Evolutionary conservation across 495 filamentous ascomycete genomes (phyloP).

Genomic region (Talaromyces borbonicus): DNA sequence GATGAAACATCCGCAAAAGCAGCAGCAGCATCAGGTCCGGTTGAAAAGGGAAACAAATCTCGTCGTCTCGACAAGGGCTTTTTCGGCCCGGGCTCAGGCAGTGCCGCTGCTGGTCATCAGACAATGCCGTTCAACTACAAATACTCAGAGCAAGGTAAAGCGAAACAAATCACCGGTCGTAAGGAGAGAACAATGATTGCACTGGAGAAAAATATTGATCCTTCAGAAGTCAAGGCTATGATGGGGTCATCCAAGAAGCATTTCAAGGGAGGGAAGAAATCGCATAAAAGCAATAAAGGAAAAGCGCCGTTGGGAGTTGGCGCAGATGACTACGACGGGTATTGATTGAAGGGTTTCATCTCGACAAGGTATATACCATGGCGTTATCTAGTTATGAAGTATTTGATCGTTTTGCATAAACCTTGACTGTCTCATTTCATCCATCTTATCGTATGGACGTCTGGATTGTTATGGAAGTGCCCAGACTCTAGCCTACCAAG

Average conservation of each 20-base stretch:
- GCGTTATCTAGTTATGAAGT: no score
- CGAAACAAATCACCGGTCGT: slow-evolving; percentile 62
- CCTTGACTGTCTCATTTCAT: no score
- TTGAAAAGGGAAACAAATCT: slow-evolving; percentile 56
- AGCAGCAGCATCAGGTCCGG: slow-evolving; percentile 9
- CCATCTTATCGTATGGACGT: no score
- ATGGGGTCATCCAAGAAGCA: slow-evolving; percentile 74
- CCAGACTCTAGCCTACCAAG: no score
- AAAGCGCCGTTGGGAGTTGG: slow-evolving; percentile 32
- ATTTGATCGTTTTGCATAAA: no score
- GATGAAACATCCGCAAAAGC: not conserved
- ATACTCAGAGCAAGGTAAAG: slow-evolving; percentile 69
- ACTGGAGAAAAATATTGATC: slow-evolving; percentile 73
- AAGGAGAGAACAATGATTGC: slow-evolving; percentile 82
- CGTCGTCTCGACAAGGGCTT: slow-evolving; percentile 72
- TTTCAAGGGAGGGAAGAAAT: slow-evolving; percentile 75
- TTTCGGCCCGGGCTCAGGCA: slow-evolving; percentile 57
- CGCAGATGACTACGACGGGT: slow-evolving; percentile 27
- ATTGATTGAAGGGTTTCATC: not conserved
- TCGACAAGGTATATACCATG: no score
- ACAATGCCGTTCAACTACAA: slow-evolving; percentile 76
- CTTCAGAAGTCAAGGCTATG: slow-evolving; percentile 58
- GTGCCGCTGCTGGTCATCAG: slow-evolving; percentile 53
- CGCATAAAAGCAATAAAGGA: slow-evolving; percentile 49
- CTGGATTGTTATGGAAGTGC: no score